Evolutionary conservation across 2,329 filamentous ascomycete species (phyloP).

Genomic region (Penicillium corylophilum): DNA sequence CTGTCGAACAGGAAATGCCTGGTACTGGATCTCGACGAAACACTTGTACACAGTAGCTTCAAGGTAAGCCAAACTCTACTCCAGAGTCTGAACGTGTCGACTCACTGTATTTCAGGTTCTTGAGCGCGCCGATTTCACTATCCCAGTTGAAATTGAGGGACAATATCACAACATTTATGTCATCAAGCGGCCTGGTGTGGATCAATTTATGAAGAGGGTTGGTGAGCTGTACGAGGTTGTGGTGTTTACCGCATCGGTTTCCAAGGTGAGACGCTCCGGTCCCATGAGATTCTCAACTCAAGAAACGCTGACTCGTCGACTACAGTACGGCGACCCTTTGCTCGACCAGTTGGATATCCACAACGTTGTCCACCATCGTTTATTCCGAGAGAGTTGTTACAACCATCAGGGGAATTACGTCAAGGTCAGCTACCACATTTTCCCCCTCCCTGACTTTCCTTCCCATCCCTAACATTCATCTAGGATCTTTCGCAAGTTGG

Average conservation of each 20-base stretch:
- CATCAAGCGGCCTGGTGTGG: constrained; percentile 97
- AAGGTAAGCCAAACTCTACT: constrained; percentile 62
- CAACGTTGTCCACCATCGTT: constrained; percentile 88
- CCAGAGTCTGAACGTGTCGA: constrained; percentile 13
- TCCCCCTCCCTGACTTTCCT: neutral
- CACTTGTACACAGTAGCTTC: constrained; percentile 96
- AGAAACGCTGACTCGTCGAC: constrained; percentile 6
- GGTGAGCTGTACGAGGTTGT: constrained; percentile 98
- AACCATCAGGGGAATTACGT: constrained; percentile 99
- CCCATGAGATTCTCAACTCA: neutral
- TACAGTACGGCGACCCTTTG: constrained; percentile 88
- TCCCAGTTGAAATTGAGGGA: constrained; percentile 97
- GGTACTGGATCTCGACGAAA: constrained; percentile 94
- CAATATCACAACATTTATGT: constrained; percentile 99
- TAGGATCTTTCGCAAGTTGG: constrained; percentile 93
- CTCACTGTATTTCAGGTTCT: constrained; percentile 65
- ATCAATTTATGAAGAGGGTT: constrained; percentile 98
- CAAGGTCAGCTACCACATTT: constrained; percentile 55
- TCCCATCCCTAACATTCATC: neutral
- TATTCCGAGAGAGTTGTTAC: constrained; percentile 98
- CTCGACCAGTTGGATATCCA: constrained; percentile 97
- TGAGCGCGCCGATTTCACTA: constrained; percentile 97
- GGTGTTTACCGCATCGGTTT: constrained; percentile 96
- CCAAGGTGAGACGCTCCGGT: constrained; percentile 65
- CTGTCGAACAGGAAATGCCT: constrained; percentile 89